Evolutionary conservation across 2,329 filamentous ascomycete genomes (phyloP).

Genomic region (Aspergillus sp.): DNA sequence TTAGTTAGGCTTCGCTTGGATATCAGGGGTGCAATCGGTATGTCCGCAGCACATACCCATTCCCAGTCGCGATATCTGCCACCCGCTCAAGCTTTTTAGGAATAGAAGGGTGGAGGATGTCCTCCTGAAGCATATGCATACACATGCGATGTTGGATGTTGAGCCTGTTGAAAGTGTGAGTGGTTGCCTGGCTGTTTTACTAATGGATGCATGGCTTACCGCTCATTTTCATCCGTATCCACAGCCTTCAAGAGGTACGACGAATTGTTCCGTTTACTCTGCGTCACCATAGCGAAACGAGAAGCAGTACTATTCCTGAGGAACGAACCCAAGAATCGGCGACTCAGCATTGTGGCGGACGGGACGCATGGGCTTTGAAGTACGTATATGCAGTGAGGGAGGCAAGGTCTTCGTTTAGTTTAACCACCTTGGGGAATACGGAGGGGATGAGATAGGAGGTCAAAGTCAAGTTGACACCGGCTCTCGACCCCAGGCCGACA

Average conservation of each 20-base stretch:
- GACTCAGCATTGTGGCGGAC: not conserved
- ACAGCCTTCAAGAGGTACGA: not conserved
- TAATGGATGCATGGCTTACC: not conserved
- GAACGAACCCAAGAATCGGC: not conserved
- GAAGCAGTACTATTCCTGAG: not conserved
- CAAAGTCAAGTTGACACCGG: not conserved
- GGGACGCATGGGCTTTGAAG: not conserved
- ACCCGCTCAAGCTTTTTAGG: not conserved
- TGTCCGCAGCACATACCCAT: not conserved
- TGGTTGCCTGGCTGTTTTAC: not conserved
- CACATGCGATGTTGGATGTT: slow-evolving; percentile 3
- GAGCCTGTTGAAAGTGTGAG: not conserved
- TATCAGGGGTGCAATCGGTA: too few relatives aligned
- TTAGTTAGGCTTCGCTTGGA: not conserved
- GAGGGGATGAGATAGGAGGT: not conserved
- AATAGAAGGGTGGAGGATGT: not conserved
- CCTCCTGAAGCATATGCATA: slow-evolving; percentile 2
- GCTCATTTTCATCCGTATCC: not conserved
- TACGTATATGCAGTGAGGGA: not conserved
- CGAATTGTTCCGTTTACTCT: not conserved
- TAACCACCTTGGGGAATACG: not conserved
- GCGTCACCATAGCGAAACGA: not conserved
- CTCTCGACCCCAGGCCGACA: not conserved
- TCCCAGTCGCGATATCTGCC: slow-evolving; percentile 3
- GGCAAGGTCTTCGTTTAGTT: not conserved